Percentiles rank a stretch among this genome's conserved stretches.
Conservation (phyloP, 2,329 filamentous ascomycete genomes). For the Trichoderma lentiforme region DNA sequence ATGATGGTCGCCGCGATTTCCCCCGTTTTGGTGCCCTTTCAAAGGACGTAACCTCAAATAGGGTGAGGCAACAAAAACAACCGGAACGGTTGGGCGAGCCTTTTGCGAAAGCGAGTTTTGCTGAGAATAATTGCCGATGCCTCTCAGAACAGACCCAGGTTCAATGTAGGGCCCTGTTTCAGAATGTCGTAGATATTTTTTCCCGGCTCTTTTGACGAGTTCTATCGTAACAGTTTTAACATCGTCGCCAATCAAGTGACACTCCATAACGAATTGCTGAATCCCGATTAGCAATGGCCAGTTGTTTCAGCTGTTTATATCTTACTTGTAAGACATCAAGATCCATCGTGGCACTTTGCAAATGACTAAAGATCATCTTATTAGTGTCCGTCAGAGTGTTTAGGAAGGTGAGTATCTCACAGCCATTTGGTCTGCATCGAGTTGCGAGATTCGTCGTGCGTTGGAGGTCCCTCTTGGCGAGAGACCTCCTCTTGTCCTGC, state of each 20-base stretch:
- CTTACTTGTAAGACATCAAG: background rate
- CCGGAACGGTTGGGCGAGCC: background rate
- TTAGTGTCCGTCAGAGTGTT: background rate
- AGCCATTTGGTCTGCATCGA: background rate
- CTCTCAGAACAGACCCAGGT: background rate
- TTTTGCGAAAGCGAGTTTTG: background rate
- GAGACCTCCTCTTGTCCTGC: background rate
- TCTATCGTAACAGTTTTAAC: background rate
- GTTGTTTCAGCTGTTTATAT: background rate
- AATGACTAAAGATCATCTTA: background rate
- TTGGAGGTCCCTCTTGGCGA: background rate
- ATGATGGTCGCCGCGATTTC: background rate
- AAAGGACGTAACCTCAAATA: background rate
- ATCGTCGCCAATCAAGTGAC: background rate
- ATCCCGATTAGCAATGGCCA: background rate
- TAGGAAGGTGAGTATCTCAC: background rate
- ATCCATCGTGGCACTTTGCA: background rate
- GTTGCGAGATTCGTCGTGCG: background rate
- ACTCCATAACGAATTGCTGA: background rate
- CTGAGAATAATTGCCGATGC: background rate
- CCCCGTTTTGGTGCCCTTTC: background rate
- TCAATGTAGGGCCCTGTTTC: constrained; percentile 3
- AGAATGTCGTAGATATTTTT: background rate
- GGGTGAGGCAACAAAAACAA: background rate
- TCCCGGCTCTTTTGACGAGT: background rate